These are phyloP conservation scores for Malassezia vespertilionis DNA, from an alignment of 1,284 basidiomycete genomes.

Conservation along the genomic window DNA sequence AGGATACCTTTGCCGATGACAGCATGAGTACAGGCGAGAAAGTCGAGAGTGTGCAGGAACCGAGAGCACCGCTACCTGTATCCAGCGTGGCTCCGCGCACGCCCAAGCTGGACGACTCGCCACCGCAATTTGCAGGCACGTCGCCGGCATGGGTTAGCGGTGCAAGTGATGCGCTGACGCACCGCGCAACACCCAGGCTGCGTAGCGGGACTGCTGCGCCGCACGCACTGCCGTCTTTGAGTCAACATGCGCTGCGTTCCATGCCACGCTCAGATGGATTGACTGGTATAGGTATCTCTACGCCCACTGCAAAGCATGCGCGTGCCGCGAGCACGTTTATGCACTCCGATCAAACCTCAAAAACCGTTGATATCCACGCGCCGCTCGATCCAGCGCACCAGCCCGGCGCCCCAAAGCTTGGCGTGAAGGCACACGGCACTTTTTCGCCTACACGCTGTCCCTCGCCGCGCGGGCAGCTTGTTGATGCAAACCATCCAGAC, in stretches of 20 bases:
- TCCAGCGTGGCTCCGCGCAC: too few relatives aligned
- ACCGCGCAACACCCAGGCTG: too few relatives aligned
- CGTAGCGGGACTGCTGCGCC: neutral
- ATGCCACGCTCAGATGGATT: neutral
- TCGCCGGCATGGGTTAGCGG: slow-evolving; percentile 6
- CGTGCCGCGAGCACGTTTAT: neutral
- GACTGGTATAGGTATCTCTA: neutral
- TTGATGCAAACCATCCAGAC: neutral
- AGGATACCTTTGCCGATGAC: too few relatives aligned
- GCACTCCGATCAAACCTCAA: too few relatives aligned
- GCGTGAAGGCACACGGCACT: neutral
- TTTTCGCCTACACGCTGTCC: neutral
- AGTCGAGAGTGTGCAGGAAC: too few relatives aligned
- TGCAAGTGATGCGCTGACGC: too few relatives aligned
- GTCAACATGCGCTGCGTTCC: neutral
- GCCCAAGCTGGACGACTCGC: slow-evolving; percentile 1
- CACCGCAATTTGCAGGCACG: slow-evolving; percentile 2
- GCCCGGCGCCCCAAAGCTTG: neutral
- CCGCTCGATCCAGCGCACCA: neutral
- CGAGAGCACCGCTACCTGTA: too few relatives aligned
- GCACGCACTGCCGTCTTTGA: neutral
- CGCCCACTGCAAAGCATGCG: too few relatives aligned
- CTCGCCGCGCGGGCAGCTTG: neutral
- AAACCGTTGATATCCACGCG: too few relatives aligned
- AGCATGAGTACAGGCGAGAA: too few relatives aligned